Base-by-base conservation (phyloP, 2,329 filamentous ascomycete genomes). In the Podosphaera leucotricha region DNA sequence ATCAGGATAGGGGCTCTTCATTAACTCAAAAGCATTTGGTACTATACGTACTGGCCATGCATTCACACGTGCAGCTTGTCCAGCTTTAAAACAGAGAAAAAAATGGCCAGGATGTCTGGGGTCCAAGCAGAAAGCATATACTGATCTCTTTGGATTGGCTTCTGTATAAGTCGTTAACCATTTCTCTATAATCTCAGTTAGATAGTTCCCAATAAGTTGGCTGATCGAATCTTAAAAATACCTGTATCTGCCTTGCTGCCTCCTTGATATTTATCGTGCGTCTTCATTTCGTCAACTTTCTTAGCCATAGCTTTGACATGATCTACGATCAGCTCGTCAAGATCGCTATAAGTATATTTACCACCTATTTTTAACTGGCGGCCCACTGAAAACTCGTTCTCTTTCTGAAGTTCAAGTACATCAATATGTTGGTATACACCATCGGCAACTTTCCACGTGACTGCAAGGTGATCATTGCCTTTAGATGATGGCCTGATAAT, bases 361-460 rank as follows among this genome's bases (percentile, higher is more conserved):
- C 82, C 81, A 28, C 77, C 80, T 44, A 98, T 82, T 50, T 82
- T 81, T 44, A 98, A 70, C 37, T 79, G 77, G 53, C 78, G 79
- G 49, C 90, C 90, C 2, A 95, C 79, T 0, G 85, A 86, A 59
- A 94, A 95, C 59, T 95, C 87, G 49, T 85, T 95, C 49, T 93
- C 84, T 63, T 98, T 98, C 61, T 92, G 83, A 56, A 98, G 69
- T 63, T 98, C 90, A 35, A 98, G 70, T 28, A 98, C 87, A 61
- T 98, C 90, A 50, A 98, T 83, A 60, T 98, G 90, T 62, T 98
- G 86, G 60, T 86, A 98, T n/a, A 95, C 77, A 47, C 80, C 80
- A 59, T 95, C 85, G 1, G 84, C 80, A 13, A 98, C 86, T 66
- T 98, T 98, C 90, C 90, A 98, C 0, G 90, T 98, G 40, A 98